phyloP scores from a whole-genome alignment of 208 protist species.

The Wallacemonas sp. region DNA sequence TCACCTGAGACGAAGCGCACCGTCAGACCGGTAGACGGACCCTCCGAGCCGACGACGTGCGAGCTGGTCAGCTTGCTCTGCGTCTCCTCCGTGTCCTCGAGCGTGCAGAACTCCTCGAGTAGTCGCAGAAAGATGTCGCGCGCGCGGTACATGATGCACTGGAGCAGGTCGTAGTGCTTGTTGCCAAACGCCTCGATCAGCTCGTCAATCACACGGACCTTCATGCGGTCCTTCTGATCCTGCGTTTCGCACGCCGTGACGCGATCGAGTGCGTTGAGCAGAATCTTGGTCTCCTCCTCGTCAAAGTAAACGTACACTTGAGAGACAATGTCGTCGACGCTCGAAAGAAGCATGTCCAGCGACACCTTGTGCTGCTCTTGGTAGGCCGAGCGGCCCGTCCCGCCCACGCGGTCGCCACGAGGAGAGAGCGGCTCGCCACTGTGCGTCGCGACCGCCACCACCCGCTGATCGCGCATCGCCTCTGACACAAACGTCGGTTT shows the following conservation, averaged over 20 bases:
- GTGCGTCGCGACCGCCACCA: constrained; percentile 69
- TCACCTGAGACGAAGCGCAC: constrained; percentile 72
- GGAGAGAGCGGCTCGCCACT: constrained; percentile 78
- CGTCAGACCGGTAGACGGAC: constrained; percentile 33
- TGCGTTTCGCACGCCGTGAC: constrained; percentile 75
- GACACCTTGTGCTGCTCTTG: constrained; percentile 70
- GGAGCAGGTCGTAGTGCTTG: constrained; percentile 81
- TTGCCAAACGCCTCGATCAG: constrained; percentile 76
- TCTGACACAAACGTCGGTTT: constrained; percentile 61
- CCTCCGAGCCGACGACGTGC: constrained; percentile 11
- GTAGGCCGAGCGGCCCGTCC: constrained; percentile 58
- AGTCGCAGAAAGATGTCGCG: constrained; percentile 85
- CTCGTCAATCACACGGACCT: constrained; percentile 72
- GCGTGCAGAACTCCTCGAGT: constrained; percentile 88
- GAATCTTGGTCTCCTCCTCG: constrained; percentile 84
- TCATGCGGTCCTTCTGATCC: constrained; percentile 59
- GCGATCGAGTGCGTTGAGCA: constrained; percentile 87
- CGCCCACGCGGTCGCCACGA: constrained; percentile 70
- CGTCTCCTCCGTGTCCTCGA: constrained; percentile 59
- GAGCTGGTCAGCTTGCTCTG: constrained; percentile 24
- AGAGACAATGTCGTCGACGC: constrained; percentile 88
- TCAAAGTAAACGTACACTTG: constrained; percentile 90
- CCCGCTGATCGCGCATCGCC: constrained; percentile 67
- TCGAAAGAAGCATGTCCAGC: constrained; percentile 81
- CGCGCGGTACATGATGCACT: constrained; percentile 83